Percentiles rank a stretch among this genome's conserved stretches.
Conservation (phyloP, 2,329 filamentous ascomycete species). For the Fusarium sp. region DNA sequence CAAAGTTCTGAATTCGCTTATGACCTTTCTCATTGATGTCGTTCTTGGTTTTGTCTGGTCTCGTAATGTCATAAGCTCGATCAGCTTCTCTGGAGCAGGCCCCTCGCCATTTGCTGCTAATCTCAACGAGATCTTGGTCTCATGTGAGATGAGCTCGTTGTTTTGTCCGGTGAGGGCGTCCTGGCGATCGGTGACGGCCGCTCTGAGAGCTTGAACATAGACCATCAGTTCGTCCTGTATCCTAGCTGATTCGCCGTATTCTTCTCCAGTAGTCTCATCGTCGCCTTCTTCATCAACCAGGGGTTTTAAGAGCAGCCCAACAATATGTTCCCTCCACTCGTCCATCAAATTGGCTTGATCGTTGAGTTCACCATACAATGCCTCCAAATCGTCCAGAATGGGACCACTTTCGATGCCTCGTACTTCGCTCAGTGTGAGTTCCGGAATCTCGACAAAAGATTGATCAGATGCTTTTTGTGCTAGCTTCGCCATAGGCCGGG, state of each 20-base stretch:
- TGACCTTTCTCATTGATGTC: constrained; percentile 75
- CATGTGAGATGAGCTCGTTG: constrained; percentile 80
- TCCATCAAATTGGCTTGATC: constrained; percentile 76
- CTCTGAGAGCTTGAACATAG: constrained; percentile 82
- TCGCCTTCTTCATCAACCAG: constrained; percentile 85
- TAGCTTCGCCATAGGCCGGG: constrained; percentile 70
- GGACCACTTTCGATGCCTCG: constrained; percentile 79
- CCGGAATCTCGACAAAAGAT: constrained; percentile 71
- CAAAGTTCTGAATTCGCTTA: constrained; percentile 77
- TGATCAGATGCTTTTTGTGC: constrained; percentile 62
- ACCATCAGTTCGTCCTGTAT: constrained; percentile 90
- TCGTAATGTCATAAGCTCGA: constrained; percentile 64
- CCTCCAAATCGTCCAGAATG: constrained; percentile 73
- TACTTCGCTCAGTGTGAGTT: constrained; percentile 61
- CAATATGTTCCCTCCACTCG: constrained; percentile 78
- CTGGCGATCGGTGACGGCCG: constrained; percentile 81
- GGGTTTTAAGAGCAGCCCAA: constrained; percentile 76
- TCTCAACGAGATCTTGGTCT: constrained; percentile 71
- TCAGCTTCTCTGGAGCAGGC: constrained; percentile 73
- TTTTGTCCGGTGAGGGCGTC: constrained; percentile 79
- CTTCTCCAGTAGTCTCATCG: constrained; percentile 83
- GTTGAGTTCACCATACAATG: constrained; percentile 74
- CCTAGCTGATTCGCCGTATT: constrained; percentile 88
- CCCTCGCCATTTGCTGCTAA: constrained; percentile 73
- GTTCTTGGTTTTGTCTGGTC: constrained; percentile 62